These are phyloP conservation scores for Lachancea fermentati DNA, from an alignment of 805 yeast genomes.

Conservation along the genomic window DNA sequence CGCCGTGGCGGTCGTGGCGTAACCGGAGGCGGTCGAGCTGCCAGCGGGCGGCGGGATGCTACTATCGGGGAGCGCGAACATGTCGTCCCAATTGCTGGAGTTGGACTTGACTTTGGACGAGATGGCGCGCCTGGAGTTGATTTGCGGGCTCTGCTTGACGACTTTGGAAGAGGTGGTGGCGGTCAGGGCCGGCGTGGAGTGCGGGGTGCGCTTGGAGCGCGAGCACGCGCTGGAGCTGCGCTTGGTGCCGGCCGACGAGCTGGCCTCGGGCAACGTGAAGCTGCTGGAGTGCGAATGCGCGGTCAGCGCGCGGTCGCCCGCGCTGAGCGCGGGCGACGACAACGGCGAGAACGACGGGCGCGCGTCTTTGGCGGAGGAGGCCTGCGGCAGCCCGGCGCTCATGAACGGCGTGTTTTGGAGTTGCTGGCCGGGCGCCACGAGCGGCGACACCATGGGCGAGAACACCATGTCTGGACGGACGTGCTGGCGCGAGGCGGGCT, in stretches of 20 bases:
- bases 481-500: slow-evolving; percentile 4
- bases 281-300: slow-evolving; percentile 13
- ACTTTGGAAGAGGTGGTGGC: slow-evolving; percentile 25
- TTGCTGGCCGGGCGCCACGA: slow-evolving; percentile 34
- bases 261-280: slow-evolving; percentile 17
- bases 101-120: slow-evolving; percentile 14
- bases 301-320: slow-evolving; percentile 22
- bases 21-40: slow-evolving; percentile 2
- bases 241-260: slow-evolving; percentile 25
- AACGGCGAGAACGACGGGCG: slow-evolving; percentile 36
- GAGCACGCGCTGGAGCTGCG: slow-evolving; percentile 18
- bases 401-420: slow-evolving; percentile 18
- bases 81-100: slow-evolving; percentile 24
- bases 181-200: slow-evolving; percentile 15
- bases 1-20: slow-evolving; percentile 1
- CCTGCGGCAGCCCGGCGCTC: slow-evolving; percentile 3
- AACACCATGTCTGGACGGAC: slow-evolving; percentile 57
- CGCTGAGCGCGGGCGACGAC: slow-evolving; percentile 65
- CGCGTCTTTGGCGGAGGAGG: not conserved
- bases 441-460: slow-evolving; percentile 75
- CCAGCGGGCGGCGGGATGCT: slow-evolving; percentile 12
- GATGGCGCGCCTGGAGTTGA: slow-evolving; percentile 15
- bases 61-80: slow-evolving; percentile 27
- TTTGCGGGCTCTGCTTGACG: slow-evolving; percentile 31
- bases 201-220: slow-evolving; percentile 22